Conservation (phyloP, 139 green algal species). For the Bryopsis sp. region DNA sequence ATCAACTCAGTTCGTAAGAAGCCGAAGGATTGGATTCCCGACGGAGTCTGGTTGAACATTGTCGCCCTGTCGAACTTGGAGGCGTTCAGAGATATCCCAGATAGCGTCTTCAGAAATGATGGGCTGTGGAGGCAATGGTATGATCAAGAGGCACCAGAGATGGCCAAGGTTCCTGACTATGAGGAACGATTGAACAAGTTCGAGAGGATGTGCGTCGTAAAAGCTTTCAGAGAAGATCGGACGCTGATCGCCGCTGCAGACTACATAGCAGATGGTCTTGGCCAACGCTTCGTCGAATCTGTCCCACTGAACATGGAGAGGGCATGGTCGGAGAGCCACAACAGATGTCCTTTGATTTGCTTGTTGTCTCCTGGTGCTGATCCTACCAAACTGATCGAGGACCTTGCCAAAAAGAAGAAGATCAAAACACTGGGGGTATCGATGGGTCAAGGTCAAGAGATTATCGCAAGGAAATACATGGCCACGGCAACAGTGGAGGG, state of each 20-base stretch:
- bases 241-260: slow-evolving; percentile 74
- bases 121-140: slow-evolving; percentile 82
- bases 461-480: slow-evolving; percentile 86
- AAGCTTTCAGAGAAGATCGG: slow-evolving; percentile 83
- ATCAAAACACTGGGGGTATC: slow-evolving; percentile 82
- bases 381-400: slow-evolving; percentile 88
- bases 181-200: slow-evolving; percentile 81
- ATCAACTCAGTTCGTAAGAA: slow-evolving; percentile 77
- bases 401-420: slow-evolving; percentile 90
- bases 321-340: slow-evolving; percentile 51
- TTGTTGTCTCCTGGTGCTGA: slow-evolving; percentile 82
- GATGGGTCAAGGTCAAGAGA: slow-evolving; percentile 89
- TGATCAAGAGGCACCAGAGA: slow-evolving; percentile 84
- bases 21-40: slow-evolving; percentile 88
- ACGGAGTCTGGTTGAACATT: slow-evolving; percentile 78
- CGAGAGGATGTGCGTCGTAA: slow-evolving; percentile 83
- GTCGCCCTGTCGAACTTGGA: slow-evolving; percentile 69
- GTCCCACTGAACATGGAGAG: slow-evolving; percentile 81
- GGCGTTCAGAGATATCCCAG: slow-evolving; percentile 67
- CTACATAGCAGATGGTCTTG: slow-evolving; percentile 78
- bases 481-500: slow-evolving; percentile 69
- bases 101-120: slow-evolving; percentile 73
- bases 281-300: slow-evolving; percentile 75
- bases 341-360: slow-evolving; percentile 78
- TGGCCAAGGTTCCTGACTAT: slow-evolving; percentile 81